Evolutionary conservation across 805 yeast genomes (phyloP).

Genomic region (Wickerhamomyces rabaulensis): DNA sequence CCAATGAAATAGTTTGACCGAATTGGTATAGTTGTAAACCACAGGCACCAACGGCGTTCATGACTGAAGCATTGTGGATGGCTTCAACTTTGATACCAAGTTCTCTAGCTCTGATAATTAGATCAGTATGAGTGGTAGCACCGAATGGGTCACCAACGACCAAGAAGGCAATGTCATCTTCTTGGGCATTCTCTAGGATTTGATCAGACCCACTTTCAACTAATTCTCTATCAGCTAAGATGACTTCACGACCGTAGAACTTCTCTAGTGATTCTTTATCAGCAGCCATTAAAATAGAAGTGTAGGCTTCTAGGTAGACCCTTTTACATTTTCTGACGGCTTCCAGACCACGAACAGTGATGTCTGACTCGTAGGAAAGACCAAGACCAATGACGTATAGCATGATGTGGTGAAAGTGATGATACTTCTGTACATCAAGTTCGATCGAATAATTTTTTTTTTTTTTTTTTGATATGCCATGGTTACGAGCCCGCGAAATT

Average conservation of each 20-base stretch:
- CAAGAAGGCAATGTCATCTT: constrained; percentile 83
- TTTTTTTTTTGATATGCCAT: no score
- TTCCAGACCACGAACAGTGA: constrained; percentile 91
- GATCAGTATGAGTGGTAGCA: constrained; percentile 96
- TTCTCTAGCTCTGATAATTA: constrained; percentile 87
- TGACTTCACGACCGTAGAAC: constrained; percentile 80
- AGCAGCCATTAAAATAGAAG: constrained; percentile 94
- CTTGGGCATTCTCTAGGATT: constrained; percentile 70
- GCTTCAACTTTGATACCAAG: constrained; percentile 71
- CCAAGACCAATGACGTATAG: constrained; percentile 90
- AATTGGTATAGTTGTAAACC: constrained; percentile 92
- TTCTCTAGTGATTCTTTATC: constrained; percentile 66
- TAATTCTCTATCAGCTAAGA: constrained; percentile 89
- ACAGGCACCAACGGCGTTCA: constrained; percentile 98
- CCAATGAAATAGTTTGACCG: constrained; percentile 96
- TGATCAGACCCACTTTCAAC: constrained; percentile 87
- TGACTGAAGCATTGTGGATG: constrained; percentile 92
- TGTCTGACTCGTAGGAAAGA: constrained; percentile 80
- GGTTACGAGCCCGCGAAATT: no score
- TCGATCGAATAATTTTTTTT: no score
- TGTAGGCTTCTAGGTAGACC: constrained; percentile 93
- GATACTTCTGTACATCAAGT: not conserved
- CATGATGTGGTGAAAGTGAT: constrained; percentile 40
- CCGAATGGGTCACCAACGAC: constrained; percentile 99
- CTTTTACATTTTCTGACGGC: constrained; percentile 77